Evolutionary conservation across 2,329 filamentous ascomycete genomes (phyloP).

Genomic region (Aspergillus sp.): DNA sequence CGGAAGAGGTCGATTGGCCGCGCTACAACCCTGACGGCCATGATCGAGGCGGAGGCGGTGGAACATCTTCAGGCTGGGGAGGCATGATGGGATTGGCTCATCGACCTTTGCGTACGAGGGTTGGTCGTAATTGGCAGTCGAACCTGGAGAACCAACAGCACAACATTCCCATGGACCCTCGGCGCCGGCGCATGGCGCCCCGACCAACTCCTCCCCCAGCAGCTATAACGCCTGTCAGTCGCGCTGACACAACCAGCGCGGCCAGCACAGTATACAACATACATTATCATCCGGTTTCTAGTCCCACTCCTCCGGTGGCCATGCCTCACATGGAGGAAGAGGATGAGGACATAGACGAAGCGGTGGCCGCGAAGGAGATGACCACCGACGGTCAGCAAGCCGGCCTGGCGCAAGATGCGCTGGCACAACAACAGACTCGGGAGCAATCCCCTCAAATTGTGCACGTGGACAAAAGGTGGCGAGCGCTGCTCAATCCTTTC

Average conservation of each 20-base stretch:
- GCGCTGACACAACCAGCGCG: constrained; percentile 63
- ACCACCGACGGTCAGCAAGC: constrained; percentile 15
- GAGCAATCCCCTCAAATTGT: constrained; percentile 38
- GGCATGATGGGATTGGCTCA: constrained; percentile 40
- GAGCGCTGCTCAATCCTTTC: constrained; percentile 59
- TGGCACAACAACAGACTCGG: constrained; percentile 26
- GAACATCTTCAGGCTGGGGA: constrained; percentile 42
- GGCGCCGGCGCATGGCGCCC: constrained; percentile 18
- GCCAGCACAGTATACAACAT: constrained; percentile 66
- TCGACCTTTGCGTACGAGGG: constrained; percentile 40
- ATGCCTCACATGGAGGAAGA: constrained; percentile 39
- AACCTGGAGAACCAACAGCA: constrained; percentile 19
- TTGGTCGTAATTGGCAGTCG: constrained; percentile 26
- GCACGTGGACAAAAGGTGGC: constrained; percentile 47
- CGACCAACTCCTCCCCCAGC: constrained; percentile 49
- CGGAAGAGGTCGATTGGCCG: constrained; percentile 57
- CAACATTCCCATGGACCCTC: constrained; percentile 15
- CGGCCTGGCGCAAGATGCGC: constrained; percentile 17
- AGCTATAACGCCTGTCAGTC: constrained; percentile 59
- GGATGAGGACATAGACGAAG: constrained; percentile 27
- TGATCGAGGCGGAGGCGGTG: constrained; percentile 41
- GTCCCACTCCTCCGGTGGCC: constrained; percentile 47
- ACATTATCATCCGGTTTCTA: constrained; percentile 59
- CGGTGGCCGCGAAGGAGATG: constrained; percentile 27
- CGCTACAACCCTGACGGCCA: constrained; percentile 39